Base-by-base conservation (phyloP, 1,139 yeast species). In the Lodderomyces beijingensis region DNA sequence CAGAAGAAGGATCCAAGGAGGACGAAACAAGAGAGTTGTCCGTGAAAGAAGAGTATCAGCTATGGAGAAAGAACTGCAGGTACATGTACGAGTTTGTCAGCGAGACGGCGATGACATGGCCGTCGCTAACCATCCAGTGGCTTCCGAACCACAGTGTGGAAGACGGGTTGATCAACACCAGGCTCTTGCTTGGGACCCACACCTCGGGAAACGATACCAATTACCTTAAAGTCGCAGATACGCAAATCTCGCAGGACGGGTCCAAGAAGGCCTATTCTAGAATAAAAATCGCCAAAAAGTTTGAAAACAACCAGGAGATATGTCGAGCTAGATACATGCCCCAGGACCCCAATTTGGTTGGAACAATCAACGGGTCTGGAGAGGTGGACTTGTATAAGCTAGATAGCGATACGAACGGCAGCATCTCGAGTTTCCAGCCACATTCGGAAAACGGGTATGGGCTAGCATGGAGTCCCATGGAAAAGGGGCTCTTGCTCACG, bases 301-400 rank as follows among this genome's bases (percentile, higher is more conserved):
- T 57, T 37, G 61, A 58, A 39, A 72, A 70, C 43, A 51, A 54
- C 20, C 57, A 70, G 62, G 95, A 84, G 51, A 77, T 89, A 36
- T 86, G 88, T 50, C 69, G 89, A 43, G 95, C 95, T 4, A 73
- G 96, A 28, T 79, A 75, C 50, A 77, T 82, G 74, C 95, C 96
- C 0, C 82, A 77, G 44, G 71, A 80, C 44, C 67, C 85, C 3
- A 70, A 65, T 27, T 55, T 77, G 0, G 72, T 88, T 10, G 91
- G 95, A 3, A 78, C 95, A 0, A 79, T 88, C 44, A 78, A 83
- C 41, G 94, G 89, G 1, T 56, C 59, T 3, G 97, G 98, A 16
- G 76, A 72, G 31, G 76, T 83, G 1, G 78, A 68, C 42, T 55
- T 89, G n/a, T 86, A 83, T 55, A 73, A 79, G 43, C 64, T 58